Conservation (phyloP, 805 yeast species). For the Maudiozyma bulderi region DNA sequence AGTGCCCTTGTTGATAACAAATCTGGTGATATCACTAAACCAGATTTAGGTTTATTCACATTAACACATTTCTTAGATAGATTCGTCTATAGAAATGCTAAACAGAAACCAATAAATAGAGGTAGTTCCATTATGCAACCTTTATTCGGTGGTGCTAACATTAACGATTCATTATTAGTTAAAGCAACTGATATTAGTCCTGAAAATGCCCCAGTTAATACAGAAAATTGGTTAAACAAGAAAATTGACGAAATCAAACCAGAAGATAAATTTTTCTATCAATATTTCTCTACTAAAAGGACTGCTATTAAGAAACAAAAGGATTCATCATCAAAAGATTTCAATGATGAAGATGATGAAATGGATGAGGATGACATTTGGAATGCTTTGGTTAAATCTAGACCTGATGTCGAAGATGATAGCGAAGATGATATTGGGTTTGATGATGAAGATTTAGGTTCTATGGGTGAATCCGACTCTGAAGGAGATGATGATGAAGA, state of each 20-base stretch:
- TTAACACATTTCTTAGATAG: constrained; percentile 86
- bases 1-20: constrained; percentile 44
- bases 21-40: constrained; percentile 48
- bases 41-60: constrained; percentile 84
- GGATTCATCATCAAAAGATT: constrained; percentile 26
- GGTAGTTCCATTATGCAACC: constrained; percentile 98
- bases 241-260: constrained; percentile 62
- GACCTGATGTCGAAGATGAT: constrained; percentile 60
- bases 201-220: constrained; percentile 62
- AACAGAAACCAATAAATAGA: constrained; percentile 59
- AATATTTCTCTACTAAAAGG: constrained; percentile 64
- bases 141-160: constrained; percentile 59
- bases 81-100: constrained; percentile 89
- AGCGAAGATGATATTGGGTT: constrained; percentile 34
- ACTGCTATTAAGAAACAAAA: constrained; percentile 27
- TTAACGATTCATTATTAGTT: constrained; percentile 59
- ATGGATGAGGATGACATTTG: constrained; percentile 66
- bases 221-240: constrained; percentile 72
- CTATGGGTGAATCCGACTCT: constrained; percentile 16
- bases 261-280: constrained; percentile 80
- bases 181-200: constrained; percentile 43
- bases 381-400: constrained; percentile 66
- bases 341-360: constrained; percentile 34
- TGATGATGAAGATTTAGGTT: constrained; percentile 33
- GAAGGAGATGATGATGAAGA: constrained; percentile 16